Conservation (phyloP, 306 rosid species). For the Calophaca sinica region DNA sequence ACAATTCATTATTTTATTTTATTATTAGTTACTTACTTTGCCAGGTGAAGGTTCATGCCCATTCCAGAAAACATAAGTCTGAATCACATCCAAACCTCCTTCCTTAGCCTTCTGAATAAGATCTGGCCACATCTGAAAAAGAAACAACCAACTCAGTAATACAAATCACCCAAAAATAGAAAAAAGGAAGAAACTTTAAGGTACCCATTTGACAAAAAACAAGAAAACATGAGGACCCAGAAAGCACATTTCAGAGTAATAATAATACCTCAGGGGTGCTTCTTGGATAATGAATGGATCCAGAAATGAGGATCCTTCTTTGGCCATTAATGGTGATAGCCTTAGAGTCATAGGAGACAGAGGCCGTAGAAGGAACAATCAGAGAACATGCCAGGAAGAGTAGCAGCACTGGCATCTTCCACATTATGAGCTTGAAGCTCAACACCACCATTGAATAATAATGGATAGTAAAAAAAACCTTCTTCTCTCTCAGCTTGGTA, state of each 20-base stretch:
- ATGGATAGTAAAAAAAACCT: background rate
- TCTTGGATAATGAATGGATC: constrained; percentile 99
- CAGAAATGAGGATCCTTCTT: constrained; percentile 93
- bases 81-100: constrained; percentile 96
- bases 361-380: constrained; percentile 61
- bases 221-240: constrained; percentile 36
- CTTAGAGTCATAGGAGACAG: constrained; percentile 88
- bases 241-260: constrained; percentile 59
- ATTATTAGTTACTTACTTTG: constrained; percentile 56
- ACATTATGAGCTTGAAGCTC: constrained; percentile 71
- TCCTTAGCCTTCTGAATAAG: constrained; percentile 98
- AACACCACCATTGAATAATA: constrained; percentile 35
- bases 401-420: constrained; percentile 52
- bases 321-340: constrained; percentile 94
- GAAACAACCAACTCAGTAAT: constrained; percentile 26
- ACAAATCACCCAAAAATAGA: constrained; percentile 12
- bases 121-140: constrained; percentile 98
- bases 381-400: constrained; percentile 51
- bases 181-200: constrained; percentile 43
- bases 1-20: constrained; percentile 18
- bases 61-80: constrained; percentile 99
- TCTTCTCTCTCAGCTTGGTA: constrained; percentile 41
- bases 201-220: constrained; percentile 48
- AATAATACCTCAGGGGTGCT: constrained; percentile 89
- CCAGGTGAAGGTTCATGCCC: constrained; percentile 98